Evolutionary conservation across 2,329 filamentous ascomycete species (phyloP).

Genomic region (Teratosphaeria pseudoeucalypti): DNA sequence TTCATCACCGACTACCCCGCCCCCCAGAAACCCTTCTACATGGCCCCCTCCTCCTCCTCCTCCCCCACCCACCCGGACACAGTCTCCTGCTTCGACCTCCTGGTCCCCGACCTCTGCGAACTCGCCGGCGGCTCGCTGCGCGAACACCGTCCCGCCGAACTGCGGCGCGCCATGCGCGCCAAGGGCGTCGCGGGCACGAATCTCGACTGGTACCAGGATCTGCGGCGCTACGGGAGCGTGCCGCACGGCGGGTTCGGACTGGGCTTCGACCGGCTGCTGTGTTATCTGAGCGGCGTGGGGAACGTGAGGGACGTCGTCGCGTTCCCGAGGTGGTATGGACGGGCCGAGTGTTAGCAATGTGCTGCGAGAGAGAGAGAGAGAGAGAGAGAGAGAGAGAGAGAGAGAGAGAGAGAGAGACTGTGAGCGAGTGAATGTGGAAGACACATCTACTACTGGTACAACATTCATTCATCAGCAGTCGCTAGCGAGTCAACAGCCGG

Average conservation of each 20-base stretch:
- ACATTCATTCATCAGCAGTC: neutral
- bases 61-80: slow-evolving; percentile 34
- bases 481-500: neutral
- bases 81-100: slow-evolving; percentile 81
- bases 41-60: slow-evolving; percentile 50
- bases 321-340: slow-evolving; percentile 63
- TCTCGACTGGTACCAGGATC: slow-evolving; percentile 78
- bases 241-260: slow-evolving; percentile 86
- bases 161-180: slow-evolving; percentile 60
- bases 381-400: neutral
- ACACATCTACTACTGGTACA: neutral
- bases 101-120: slow-evolving; percentile 78
- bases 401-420: no score
- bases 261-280: slow-evolving; percentile 77
- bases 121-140: slow-evolving; percentile 82
- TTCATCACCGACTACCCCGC: slow-evolving; percentile 93
- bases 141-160: slow-evolving; percentile 61
- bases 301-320: slow-evolving; percentile 78
- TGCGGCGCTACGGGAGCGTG: slow-evolving; percentile 81
- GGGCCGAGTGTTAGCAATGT: slow-evolving; percentile 25
- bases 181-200: slow-evolving; percentile 44
- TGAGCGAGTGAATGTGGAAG: no score
- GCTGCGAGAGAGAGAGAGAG: neutral
- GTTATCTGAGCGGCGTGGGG: slow-evolving; percentile 69
- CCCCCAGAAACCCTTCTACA: slow-evolving; percentile 85